phyloP scores from a whole-genome alignment of 768 basidiomycete species.

The Trametes punicea region DNA sequence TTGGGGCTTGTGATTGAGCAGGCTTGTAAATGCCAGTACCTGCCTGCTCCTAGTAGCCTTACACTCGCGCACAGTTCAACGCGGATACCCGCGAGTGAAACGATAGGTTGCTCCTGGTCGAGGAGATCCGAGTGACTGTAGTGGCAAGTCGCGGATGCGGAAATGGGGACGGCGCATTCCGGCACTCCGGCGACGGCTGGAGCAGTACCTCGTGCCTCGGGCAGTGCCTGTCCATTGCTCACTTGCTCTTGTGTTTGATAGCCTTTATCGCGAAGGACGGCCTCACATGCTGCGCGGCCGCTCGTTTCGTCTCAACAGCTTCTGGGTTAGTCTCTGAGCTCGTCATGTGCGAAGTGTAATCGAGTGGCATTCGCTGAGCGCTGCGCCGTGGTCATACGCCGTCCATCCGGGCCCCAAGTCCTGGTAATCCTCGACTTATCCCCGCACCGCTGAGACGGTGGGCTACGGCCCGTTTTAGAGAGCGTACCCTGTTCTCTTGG shows the following conservation, averaged over 20 bases:
- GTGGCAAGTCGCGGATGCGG: not conserved
- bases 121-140: too few species aligned
- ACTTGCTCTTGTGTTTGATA: too few species aligned
- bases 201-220: too few species aligned
- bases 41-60: too few species aligned
- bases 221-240: too few species aligned
- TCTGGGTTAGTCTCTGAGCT: not conserved
- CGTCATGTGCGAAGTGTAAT: slow-evolving; percentile 16
- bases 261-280: not conserved
- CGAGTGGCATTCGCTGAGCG: not conserved
- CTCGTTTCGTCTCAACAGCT: not conserved
- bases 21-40: not conserved
- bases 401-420: slow-evolving; percentile 7
- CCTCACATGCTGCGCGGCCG: not conserved
- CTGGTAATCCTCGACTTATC: not conserved
- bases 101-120: too few species aligned
- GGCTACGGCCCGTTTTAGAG: not conserved
- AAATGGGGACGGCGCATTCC: not conserved
- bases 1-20: too few species aligned
- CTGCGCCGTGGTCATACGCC: not conserved
- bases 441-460: not conserved
- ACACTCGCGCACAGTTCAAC: too few species aligned
- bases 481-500: not conserved
- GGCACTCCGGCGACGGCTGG: too few species aligned
- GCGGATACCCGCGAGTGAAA: too few species aligned